Conservation (phyloP, 805 yeast species). For the Ogataea degrootiae region DNA sequence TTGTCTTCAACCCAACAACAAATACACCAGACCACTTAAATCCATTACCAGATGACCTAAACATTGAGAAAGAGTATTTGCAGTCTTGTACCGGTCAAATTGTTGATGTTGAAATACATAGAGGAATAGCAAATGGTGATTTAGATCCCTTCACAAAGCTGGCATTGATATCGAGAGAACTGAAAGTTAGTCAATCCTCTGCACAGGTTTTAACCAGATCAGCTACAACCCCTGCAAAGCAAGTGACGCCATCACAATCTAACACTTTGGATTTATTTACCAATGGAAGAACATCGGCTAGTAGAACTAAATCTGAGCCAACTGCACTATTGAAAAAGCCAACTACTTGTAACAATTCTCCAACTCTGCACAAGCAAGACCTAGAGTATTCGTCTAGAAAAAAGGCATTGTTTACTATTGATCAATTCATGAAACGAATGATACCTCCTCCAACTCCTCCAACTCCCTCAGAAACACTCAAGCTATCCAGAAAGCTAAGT, state of each 20-base stretch:
- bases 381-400: conserved; percentile 5
- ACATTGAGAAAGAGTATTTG: conserved; percentile 22
- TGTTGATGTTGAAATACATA: conserved; percentile 44
- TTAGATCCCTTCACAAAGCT: conserved; percentile 60
- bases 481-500: not conserved
- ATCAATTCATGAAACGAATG: conserved; percentile 16
- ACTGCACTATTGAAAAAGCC: not conserved
- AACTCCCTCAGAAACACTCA: not conserved
- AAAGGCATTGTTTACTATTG: conserved; percentile 19
- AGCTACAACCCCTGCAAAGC: not conserved
- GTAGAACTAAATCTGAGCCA: conserved; percentile 3
- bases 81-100: conserved; percentile 42
- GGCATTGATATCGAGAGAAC: conserved; percentile 45
- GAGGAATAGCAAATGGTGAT: conserved; percentile 56
- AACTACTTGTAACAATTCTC: not conserved
- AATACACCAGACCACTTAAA: conserved; percentile 52
- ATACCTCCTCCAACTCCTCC: not conserved
- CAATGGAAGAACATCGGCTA: not conserved
- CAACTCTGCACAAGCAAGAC: not conserved
- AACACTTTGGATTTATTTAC: not conserved
- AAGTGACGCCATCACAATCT: not conserved
- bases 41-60: conserved; percentile 42
- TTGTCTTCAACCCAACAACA: conserved; percentile 70
- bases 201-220: not conserved
- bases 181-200: conserved; percentile 17